phyloP scores from a whole-genome alignment of 2,329 filamentous ascomycete species.

The Fusarium ramigenum region DNA sequence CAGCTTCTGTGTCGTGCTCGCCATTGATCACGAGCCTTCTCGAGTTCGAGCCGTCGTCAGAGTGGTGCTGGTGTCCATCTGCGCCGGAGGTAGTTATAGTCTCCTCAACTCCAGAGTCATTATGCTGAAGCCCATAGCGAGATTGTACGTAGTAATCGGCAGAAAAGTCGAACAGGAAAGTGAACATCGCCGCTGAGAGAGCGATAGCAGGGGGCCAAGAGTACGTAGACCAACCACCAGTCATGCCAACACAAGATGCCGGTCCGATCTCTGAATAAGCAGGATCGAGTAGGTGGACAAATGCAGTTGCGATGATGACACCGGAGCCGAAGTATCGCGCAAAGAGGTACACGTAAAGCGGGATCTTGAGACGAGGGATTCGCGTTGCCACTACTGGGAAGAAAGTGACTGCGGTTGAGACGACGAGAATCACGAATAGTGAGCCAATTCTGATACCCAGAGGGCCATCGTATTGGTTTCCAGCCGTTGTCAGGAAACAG shows the following conservation, averaged over 20 bases:
- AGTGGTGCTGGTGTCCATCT: background rate
- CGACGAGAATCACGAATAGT: background rate
- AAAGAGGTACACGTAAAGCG: background rate
- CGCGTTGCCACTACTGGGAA: background rate
- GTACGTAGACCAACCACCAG: background rate
- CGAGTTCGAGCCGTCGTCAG: background rate
- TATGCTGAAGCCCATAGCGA: background rate
- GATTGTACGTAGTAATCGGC: background rate
- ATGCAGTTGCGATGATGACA: background rate
- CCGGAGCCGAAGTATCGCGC: background rate
- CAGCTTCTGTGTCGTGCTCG: background rate
- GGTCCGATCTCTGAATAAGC: background rate
- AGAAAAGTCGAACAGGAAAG: background rate
- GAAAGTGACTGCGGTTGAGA: background rate
- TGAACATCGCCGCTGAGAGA: background rate
- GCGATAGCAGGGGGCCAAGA: background rate
- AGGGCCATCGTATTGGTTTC: background rate
- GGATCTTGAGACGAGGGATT: background rate
- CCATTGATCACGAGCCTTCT: background rate
- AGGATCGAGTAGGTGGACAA: background rate
- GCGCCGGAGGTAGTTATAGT: background rate
- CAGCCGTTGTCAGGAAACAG: background rate
- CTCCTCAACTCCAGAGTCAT: background rate
- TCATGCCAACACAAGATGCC: background rate
- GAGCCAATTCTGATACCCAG: background rate